Conservation (phyloP, 768 basidiomycete genomes). For the Termitomyces sp. region DNA sequence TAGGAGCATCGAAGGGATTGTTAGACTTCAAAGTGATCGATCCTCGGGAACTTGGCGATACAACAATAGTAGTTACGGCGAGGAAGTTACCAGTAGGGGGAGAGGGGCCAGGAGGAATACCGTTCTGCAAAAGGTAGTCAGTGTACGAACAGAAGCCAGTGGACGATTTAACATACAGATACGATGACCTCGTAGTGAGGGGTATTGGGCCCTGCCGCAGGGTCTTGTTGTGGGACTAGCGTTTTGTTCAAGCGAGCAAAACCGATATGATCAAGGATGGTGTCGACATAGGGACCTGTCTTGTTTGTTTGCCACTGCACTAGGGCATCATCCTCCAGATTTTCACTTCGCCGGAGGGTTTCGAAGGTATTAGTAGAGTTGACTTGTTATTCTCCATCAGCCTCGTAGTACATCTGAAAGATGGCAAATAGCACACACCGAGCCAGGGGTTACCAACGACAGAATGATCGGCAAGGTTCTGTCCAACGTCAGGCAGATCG, state of each 20-base stretch:
- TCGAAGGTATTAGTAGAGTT: slow-evolving; percentile 25
- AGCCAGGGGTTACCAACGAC: slow-evolving; percentile 20
- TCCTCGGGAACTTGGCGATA: slow-evolving; percentile 18
- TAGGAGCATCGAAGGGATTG: slow-evolving; percentile 38
- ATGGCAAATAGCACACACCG: background rate
- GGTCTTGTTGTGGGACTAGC: slow-evolving; percentile 17
- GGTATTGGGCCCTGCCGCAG: slow-evolving; percentile 27
- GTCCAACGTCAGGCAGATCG: slow-evolving; percentile 32
- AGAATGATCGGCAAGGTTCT: slow-evolving; percentile 34
- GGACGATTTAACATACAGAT: slow-evolving; percentile 16
- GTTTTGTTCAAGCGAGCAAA: slow-evolving; percentile 23
- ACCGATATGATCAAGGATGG: slow-evolving; percentile 21
- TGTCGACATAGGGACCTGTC: slow-evolving; percentile 25
- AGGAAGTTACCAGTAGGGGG: slow-evolving; percentile 13
- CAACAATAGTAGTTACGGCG: slow-evolving; percentile 8
- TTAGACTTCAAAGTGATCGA: slow-evolving; percentile 28
- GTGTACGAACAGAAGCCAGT: background rate
- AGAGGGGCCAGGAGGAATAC: slow-evolving; percentile 5
- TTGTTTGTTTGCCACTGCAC: slow-evolving; percentile 25
- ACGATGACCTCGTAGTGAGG: slow-evolving; percentile 33
- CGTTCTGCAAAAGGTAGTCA: slow-evolving; percentile 4
- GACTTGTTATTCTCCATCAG: background rate
- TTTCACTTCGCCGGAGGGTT: slow-evolving; percentile 14
- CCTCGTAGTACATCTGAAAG: background rate
- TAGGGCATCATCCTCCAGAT: slow-evolving; percentile 9